Evolutionary conservation across 148 eudicot genomes (phyloP).

Genomic region (Rhododendron ferrugineum): DNA sequence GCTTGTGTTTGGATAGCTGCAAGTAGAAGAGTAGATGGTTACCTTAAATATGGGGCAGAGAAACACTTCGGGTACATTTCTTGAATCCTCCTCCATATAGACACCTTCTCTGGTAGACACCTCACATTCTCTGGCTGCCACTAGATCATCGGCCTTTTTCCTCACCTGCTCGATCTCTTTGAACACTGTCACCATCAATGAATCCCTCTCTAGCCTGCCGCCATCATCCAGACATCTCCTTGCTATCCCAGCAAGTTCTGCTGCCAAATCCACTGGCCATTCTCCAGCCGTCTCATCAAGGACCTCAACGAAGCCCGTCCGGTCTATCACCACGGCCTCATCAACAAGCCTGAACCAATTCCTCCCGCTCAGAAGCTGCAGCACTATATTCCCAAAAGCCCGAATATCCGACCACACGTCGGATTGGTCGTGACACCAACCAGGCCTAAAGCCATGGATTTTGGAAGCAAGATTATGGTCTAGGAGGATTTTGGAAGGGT

Average conservation of each 20-base stretch:
- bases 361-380: conserved; percentile 62
- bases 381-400: conserved; percentile 53
- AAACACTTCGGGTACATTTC: conserved; percentile 43
- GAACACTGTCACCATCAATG: conserved; percentile 23
- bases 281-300: conserved; percentile 56
- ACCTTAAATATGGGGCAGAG: conserved; percentile 75
- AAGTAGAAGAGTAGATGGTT: neutral
- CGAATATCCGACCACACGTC: conserved; percentile 31
- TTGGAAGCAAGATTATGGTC: conserved; percentile 48
- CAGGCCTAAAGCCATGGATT: conserved; percentile 31
- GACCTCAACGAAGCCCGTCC: conserved; percentile 12
- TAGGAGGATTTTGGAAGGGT: conserved; percentile 56
- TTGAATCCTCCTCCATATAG: conserved; percentile 19
- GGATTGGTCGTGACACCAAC: conserved; percentile 15
- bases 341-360: conserved; percentile 36
- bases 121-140: conserved; percentile 24
- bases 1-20: neutral
- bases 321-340: conserved; percentile 20
- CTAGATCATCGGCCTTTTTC: conserved; percentile 46
- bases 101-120: conserved; percentile 7
- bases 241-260: conserved; percentile 44
- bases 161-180: conserved; percentile 36
- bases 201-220: conserved; percentile 16
- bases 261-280: conserved; percentile 61
- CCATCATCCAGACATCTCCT: conserved; percentile 36